Conservation (phyloP, 2,329 filamentous ascomycete genomes). For the Apiospora hydei region DNA sequence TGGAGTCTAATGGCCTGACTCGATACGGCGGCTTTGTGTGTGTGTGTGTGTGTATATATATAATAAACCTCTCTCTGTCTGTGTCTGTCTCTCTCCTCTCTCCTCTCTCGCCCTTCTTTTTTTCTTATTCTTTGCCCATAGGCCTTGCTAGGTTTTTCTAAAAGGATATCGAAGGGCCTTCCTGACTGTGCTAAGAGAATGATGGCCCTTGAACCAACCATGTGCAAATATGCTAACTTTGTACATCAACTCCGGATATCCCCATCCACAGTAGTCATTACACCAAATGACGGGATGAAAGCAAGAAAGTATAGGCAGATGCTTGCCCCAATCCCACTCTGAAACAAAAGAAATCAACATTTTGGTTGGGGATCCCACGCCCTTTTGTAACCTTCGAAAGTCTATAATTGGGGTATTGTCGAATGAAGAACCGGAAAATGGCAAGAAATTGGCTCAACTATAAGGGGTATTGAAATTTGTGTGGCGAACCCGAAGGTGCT, state of each 20-base stretch:
- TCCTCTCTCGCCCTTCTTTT: not conserved
- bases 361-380: conserved; percentile 32
- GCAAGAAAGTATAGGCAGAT: conserved; percentile 21
- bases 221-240: conserved; percentile 8
- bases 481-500: not conserved
- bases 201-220: not conserved
- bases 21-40: not conserved
- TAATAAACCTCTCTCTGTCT: not conserved
- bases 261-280: conserved; percentile 10
- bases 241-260: conserved; percentile 19
- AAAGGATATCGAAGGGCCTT: not conserved
- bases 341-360: conserved; percentile 43
- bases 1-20: conserved; percentile 18
- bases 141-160: not conserved
- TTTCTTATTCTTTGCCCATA: not conserved
- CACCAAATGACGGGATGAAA: conserved; percentile 12
- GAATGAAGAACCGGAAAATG: conserved; percentile 37
- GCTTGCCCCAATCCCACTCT: conserved; percentile 6
- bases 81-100: not conserved
- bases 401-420: conserved; percentile 46
- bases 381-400: conserved; percentile 38
- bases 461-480: conserved; percentile 37
- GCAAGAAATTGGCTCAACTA: conserved; percentile 32
- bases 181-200: conserved; percentile 9
- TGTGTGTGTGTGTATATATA: not conserved